Evolutionary conservation across 2,329 filamentous ascomycete species (phyloP).

Genomic region (Pseudogymnoascus sp.): DNA sequence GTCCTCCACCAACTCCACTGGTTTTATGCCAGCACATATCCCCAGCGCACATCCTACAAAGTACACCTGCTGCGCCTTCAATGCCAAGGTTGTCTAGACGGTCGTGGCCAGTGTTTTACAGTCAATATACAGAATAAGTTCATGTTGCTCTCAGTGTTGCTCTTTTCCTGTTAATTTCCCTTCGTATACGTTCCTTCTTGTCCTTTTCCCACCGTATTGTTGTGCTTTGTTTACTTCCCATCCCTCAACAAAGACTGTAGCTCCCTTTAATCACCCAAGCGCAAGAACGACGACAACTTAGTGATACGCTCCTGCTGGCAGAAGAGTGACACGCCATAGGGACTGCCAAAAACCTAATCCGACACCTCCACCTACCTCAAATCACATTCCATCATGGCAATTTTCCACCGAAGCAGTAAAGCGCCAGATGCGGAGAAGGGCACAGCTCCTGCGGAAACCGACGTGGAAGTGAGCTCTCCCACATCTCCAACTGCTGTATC

Average conservation of each 20-base stretch:
- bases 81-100: neutral
- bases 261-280: neutral
- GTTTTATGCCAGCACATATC: neutral
- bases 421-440: neutral
- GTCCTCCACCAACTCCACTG: neutral
- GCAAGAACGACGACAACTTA: neutral
- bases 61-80: slow-evolving; percentile 2
- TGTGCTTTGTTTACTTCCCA: slow-evolving; percentile 1
- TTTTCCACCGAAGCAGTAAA: slow-evolving; percentile 1
- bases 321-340: neutral
- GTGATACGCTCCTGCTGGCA: neutral
- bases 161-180: slow-evolving; percentile 2
- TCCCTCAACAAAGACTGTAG: neutral
- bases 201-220: neutral
- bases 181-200: neutral
- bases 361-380: neutral
- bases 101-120: neutral
- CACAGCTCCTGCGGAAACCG: neutral
- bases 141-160: neutral
- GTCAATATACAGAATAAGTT: neutral
- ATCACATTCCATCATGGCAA: neutral
- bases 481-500: neutral
- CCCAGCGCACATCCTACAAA: slow-evolving; percentile 5
- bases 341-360: neutral
- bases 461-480: slow-evolving; percentile 1